Conservation (phyloP, 495 filamentous ascomycete genomes). For the Astrocystis sublimbata region DNA sequence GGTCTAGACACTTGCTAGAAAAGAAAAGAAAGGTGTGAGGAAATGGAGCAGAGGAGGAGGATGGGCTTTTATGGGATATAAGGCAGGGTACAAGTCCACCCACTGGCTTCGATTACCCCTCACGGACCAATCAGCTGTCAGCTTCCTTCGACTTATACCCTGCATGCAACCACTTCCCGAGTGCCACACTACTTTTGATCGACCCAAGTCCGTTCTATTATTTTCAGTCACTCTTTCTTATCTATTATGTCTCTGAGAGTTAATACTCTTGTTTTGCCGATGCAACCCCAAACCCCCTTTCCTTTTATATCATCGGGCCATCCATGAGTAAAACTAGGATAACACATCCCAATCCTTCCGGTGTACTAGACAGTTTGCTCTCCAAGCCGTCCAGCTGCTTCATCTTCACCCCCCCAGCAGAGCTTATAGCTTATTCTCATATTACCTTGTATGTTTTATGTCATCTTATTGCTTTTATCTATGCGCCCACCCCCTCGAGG, state of each 20-base stretch:
- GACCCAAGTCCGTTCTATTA: background rate
- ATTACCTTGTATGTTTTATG: background rate
- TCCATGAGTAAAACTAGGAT: background rate
- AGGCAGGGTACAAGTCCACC: slow-evolving; percentile 10
- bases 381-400: background rate
- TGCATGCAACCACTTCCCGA: slow-evolving; percentile 17
- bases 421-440: background rate
- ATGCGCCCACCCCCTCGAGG: background rate
- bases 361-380: background rate
- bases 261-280: background rate
- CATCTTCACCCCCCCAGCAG: background rate
- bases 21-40: slow-evolving; percentile 12
- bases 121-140: slow-evolving; percentile 19
- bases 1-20: background rate
- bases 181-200: slow-evolving; percentile 4
- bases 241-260: background rate
- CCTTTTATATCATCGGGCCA: background rate
- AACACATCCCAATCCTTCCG: background rate
- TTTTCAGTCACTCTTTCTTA: background rate
- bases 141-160: slow-evolving; percentile 11
- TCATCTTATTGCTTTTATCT: background rate
- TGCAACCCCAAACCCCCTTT: background rate
- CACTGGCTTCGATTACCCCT: slow-evolving; percentile 14
- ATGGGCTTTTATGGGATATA: slow-evolving; percentile 18
- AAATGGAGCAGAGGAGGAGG: slow-evolving; percentile 8